Percentiles rank a stretch among this genome's conserved stretches.
phyloP scores from a whole-genome alignment of 306 rosid species.

The Coriaria nepalensis region DNA sequence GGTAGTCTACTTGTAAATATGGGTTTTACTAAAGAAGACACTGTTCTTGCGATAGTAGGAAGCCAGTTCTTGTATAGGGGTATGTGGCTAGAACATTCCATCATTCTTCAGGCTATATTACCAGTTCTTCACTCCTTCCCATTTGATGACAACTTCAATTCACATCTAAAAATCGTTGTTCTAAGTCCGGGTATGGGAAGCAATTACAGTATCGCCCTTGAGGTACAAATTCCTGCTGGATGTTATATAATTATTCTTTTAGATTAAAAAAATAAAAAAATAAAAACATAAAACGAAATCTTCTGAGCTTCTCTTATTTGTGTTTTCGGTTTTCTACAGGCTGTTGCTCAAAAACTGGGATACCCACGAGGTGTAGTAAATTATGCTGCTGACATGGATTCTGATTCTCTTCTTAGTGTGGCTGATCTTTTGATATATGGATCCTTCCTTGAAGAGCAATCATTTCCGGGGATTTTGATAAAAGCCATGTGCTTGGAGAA shows the following conservation, averaged over 20 bases:
- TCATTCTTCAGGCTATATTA: conserved; percentile 58
- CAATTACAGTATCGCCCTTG: too few relatives aligned
- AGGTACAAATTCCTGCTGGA: too few relatives aligned
- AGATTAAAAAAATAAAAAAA: too few relatives aligned
- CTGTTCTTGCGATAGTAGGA: conserved; percentile 69
- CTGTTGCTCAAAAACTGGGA: conserved; percentile 70
- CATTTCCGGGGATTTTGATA: conserved; percentile 72
- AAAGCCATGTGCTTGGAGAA: conserved; percentile 79
- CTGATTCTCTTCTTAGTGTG: conserved; percentile 47
- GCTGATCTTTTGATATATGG: conserved; percentile 83
- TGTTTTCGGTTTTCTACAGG: conserved; percentile 30
- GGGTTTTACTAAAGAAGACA: conserved; percentile 47
- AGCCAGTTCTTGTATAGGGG: conserved; percentile 56
- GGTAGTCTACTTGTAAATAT: conserved; percentile 3
- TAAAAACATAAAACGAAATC: too few relatives aligned
- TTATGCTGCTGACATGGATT: conserved; percentile 59
- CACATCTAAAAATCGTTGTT: too few relatives aligned
- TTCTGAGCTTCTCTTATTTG: too few relatives aligned
- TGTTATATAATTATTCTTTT: too few relatives aligned
- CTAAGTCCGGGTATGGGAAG: too few relatives aligned
- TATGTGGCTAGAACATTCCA: conserved; percentile 65
- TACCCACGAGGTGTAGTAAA: conserved; percentile 55
- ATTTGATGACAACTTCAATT: too few relatives aligned
- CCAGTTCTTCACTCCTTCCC: conserved; percentile 13
- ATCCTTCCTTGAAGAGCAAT: conserved; percentile 73